Evolutionary conservation across 2,329 filamentous ascomycete species (phyloP).

Genomic region (Trichoderma koningii): DNA sequence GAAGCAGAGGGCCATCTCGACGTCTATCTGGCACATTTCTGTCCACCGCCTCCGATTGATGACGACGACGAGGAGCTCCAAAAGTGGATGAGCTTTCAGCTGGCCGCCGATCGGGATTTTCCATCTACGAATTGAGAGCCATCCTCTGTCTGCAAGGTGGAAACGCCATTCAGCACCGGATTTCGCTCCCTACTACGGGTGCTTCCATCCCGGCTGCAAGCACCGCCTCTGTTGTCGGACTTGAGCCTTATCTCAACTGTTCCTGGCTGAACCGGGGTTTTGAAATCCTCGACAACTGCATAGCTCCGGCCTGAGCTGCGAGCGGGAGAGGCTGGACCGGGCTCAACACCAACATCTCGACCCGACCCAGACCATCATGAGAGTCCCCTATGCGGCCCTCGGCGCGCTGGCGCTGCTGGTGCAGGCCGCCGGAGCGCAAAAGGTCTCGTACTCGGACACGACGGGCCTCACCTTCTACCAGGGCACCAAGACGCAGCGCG

Average conservation of each 20-base stretch:
- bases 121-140: background rate
- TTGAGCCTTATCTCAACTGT: background rate
- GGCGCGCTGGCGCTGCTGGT: slow-evolving; percentile 33
- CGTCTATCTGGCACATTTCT: background rate
- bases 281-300: background rate
- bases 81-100: slow-evolving; percentile 24
- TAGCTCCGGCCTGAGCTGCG: background rate
- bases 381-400: slow-evolving; percentile 28
- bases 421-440: slow-evolving; percentile 34
- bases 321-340: background rate
- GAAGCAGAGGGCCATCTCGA: slow-evolving; percentile 1
- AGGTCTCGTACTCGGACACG: slow-evolving; percentile 38
- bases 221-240: background rate
- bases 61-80: slow-evolving; percentile 16
- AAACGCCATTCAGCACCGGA: slow-evolving; percentile 14
- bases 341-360: background rate
- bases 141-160: slow-evolving; percentile 12
- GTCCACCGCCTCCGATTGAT: background rate
- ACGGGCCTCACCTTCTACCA: slow-evolving; percentile 42
- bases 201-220: background rate
- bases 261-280: background rate
- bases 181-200: slow-evolving; percentile 1
- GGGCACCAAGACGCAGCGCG: slow-evolving; percentile 42
- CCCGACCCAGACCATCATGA: background rate
- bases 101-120: slow-evolving; percentile 8